Evolutionary conservation across 2,329 filamentous ascomycete species (phyloP).

Genomic region (Coniochaeta sp.): DNA sequence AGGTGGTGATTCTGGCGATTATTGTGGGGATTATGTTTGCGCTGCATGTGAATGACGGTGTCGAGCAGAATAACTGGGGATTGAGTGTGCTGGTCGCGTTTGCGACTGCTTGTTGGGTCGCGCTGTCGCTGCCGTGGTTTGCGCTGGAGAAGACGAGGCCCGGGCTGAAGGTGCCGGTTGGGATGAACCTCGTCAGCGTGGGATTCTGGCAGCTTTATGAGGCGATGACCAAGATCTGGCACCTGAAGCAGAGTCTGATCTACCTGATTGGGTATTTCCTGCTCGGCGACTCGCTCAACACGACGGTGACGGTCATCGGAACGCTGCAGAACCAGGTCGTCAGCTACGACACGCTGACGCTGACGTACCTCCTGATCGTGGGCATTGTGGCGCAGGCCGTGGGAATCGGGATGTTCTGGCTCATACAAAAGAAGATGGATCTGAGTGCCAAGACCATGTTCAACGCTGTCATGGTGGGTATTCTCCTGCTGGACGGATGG

Average conservation of each 20-base stretch:
- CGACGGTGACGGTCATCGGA: conserved; percentile 59
- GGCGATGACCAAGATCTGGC: conserved; percentile 53
- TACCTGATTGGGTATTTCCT: conserved; percentile 63
- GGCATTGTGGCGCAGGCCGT: conserved; percentile 55
- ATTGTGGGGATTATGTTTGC: conserved; percentile 59
- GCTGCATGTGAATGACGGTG: conserved; percentile 49
- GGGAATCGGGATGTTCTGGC: conserved; percentile 56
- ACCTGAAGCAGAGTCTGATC: conserved; percentile 56
- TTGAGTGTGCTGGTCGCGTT: conserved; percentile 59
- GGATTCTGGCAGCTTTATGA: conserved; percentile 55
- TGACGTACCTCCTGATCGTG: conserved; percentile 60
- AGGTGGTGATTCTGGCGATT: conserved; percentile 55
- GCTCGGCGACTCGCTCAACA: conserved; percentile 63
- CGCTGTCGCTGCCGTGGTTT: conserved; percentile 61
- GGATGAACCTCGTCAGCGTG: conserved; percentile 42
- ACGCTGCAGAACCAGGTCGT: conserved; percentile 60
- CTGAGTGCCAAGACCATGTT: conserved; percentile 63
- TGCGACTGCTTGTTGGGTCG: conserved; percentile 55
- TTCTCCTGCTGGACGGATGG: conserved; percentile 49
- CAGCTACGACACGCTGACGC: conserved; percentile 53
- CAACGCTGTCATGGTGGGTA: conserved; percentile 52
- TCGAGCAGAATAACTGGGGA: conserved; percentile 58
- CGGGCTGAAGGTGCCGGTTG: conserved; percentile 34
- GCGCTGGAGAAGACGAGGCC: conserved; percentile 55
- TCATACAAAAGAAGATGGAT: conserved; percentile 49